These are phyloP conservation scores for Solanum verrucosum DNA, from an alignment of 257 asterid species.

Conservation along the genomic window DNA sequence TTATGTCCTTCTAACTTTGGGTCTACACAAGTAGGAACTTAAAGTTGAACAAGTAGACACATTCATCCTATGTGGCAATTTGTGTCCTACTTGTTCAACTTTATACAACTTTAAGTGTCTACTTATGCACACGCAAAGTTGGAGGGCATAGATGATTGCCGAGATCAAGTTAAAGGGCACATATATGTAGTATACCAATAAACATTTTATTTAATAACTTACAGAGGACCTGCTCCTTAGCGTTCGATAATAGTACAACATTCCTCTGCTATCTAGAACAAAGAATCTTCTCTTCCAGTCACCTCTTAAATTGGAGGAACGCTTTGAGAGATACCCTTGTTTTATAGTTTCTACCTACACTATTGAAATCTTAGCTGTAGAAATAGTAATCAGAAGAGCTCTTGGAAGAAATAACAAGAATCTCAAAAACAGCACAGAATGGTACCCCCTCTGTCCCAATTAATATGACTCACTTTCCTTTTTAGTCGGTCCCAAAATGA, in stretches of 20 bases:
- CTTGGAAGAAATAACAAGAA: background rate
- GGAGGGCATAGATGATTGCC: background rate
- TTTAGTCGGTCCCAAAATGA: background rate
- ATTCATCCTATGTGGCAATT: background rate
- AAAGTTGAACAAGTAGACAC: background rate
- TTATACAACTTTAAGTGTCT: background rate
- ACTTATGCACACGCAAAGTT: background rate
- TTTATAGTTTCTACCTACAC: slow-evolving; percentile 86
- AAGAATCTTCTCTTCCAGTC: slow-evolving; percentile 92
- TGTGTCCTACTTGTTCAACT: background rate
- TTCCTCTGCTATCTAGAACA: slow-evolving; percentile 63
- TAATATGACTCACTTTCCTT: background rate
- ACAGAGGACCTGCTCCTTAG: slow-evolving; percentile 64
- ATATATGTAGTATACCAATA: background rate
- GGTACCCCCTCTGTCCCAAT: background rate
- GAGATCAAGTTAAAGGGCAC: background rate
- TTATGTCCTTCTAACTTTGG: background rate
- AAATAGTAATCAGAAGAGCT: background rate
- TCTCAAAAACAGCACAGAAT: slow-evolving; percentile 2
- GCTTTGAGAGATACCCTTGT: slow-evolving; percentile 69
- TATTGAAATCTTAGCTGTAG: slow-evolving; percentile 46
- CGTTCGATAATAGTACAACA: slow-evolving; percentile 68
- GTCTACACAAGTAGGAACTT: background rate
- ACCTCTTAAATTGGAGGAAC: slow-evolving; percentile 74
- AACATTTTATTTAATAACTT: slow-evolving; percentile 13